Conservation (phyloP, 306 rosid genomes). For the Lablab purpureus region DNA sequence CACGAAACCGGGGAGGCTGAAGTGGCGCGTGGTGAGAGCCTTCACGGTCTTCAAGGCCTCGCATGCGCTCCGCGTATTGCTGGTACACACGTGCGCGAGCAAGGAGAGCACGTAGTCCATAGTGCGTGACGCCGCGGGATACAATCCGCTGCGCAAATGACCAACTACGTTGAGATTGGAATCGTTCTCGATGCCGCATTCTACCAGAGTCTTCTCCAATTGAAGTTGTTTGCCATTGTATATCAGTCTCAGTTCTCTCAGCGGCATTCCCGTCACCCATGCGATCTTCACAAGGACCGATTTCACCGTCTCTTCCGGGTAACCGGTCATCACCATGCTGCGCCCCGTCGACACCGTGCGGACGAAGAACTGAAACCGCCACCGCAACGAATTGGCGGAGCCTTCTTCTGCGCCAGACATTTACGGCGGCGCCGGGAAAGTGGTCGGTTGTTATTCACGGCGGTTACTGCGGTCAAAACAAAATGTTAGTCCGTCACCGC, state of each 20-base stretch:
- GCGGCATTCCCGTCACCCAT: slow-evolving; percentile 56
- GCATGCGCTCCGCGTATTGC: background rate
- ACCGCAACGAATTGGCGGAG: slow-evolving; percentile 33
- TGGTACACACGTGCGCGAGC: slow-evolving; percentile 58
- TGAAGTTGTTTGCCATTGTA: slow-evolving; percentile 72
- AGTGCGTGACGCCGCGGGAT: slow-evolving; percentile 57
- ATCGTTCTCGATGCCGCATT: slow-evolving; percentile 72
- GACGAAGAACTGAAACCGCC: slow-evolving; percentile 68
- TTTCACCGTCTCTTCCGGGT: slow-evolving; percentile 58
- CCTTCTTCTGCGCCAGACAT: slow-evolving; percentile 54
- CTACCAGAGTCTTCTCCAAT: slow-evolving; percentile 58
- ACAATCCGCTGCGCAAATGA: slow-evolving; percentile 62
- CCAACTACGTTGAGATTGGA: slow-evolving; percentile 69
- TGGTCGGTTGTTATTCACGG: background rate
- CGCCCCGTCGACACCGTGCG: slow-evolving; percentile 56
- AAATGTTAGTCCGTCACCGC: too few relatives aligned
- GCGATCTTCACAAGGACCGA: slow-evolving; percentile 58
- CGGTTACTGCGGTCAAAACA: background rate
- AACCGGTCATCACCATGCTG: slow-evolving; percentile 65
- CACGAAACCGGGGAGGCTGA: slow-evolving; percentile 41
- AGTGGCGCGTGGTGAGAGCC: slow-evolving; percentile 39
- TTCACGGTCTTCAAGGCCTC: slow-evolving; percentile 28
- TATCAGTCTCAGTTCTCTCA: slow-evolving; percentile 62
- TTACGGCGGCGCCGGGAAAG: slow-evolving; percentile 31
- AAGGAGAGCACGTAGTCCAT: slow-evolving; percentile 55